phyloP scores from a whole-genome alignment of 352 stramenopile genomes.

The Pythium myriotylum region DNA sequence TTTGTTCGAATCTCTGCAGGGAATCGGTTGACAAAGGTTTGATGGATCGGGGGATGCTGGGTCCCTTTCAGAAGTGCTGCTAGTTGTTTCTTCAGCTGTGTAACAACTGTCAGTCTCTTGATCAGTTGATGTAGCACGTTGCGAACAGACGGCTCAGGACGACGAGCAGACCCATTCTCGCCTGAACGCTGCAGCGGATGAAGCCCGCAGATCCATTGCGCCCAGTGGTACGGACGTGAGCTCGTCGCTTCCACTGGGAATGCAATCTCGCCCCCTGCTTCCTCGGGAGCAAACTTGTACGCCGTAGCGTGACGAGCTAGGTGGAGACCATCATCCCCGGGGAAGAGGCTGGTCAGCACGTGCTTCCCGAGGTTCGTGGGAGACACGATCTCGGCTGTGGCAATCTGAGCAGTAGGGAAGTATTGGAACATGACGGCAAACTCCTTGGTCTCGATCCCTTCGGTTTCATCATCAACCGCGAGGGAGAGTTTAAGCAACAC shows the following conservation, averaged over 20 bases:
- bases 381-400: slow-evolving; percentile 54
- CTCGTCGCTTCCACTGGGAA: slow-evolving; percentile 40
- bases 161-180: slow-evolving; percentile 9
- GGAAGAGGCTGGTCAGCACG: slow-evolving; percentile 56
- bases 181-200: slow-evolving; percentile 44
- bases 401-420: slow-evolving; percentile 50
- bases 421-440: slow-evolving; percentile 73
- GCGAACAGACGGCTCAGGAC: slow-evolving; percentile 67
- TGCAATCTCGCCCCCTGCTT: slow-evolving; percentile 33
- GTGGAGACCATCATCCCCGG: slow-evolving; percentile 51
- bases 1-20: slow-evolving; percentile 47
- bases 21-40: slow-evolving; percentile 45
- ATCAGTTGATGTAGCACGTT: slow-evolving; percentile 65
- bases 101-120: slow-evolving; percentile 47
- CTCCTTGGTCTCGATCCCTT: slow-evolving; percentile 29
- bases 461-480: slow-evolving; percentile 38
- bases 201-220: slow-evolving; percentile 76
- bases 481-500: slow-evolving; percentile 51
- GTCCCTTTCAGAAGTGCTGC: slow-evolving; percentile 39
- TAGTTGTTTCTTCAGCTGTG: slow-evolving; percentile 54
- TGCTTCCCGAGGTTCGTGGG: slow-evolving; percentile 18
- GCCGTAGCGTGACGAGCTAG: slow-evolving; percentile 45
- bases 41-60: slow-evolving; percentile 37
- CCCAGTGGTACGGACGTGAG: slow-evolving; percentile 69
- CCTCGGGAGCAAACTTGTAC: slow-evolving; percentile 48